phyloP scores from a whole-genome alignment of 208 protist species.

The Endotrypanum monterogeii region DNA sequence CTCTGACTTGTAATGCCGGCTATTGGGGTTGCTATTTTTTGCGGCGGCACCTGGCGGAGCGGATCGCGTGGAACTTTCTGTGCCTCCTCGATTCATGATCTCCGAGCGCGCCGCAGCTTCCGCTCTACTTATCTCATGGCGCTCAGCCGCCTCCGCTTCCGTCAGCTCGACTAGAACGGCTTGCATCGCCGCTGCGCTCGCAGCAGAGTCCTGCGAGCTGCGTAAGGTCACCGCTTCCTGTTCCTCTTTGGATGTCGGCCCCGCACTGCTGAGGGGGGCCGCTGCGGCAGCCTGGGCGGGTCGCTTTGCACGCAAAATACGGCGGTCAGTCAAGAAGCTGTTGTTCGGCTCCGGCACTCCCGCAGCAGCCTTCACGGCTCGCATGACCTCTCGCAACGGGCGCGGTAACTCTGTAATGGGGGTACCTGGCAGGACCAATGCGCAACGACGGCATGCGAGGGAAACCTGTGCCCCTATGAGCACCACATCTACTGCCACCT shows the following conservation, averaged over 20 bases:
- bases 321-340: slow-evolving; percentile 14
- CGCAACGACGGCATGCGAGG: slow-evolving; percentile 59
- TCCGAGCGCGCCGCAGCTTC: background rate
- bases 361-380: slow-evolving; percentile 12
- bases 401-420: slow-evolving; percentile 40
- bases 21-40: slow-evolving; percentile 21
- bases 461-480: slow-evolving; percentile 39
- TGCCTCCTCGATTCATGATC: slow-evolving; percentile 4
- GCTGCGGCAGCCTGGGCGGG: background rate
- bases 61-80: background rate
- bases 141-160: slow-evolving; percentile 45
- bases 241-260: slow-evolving; percentile 8
- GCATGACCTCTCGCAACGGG: slow-evolving; percentile 25
- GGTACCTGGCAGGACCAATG: slow-evolving; percentile 20
- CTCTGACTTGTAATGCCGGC: slow-evolving; percentile 71
- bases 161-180: slow-evolving; percentile 25
- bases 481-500: slow-evolving; percentile 53
- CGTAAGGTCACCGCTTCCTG: background rate
- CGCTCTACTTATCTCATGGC: slow-evolving; percentile 20
- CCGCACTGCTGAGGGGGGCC: background rate
- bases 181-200: background rate
- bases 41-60: background rate
- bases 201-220: background rate
- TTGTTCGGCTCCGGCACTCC: slow-evolving; percentile 15
- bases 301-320: slow-evolving; percentile 25